Evolutionary conservation across 106 monocot species (phyloP).

Genomic region (Amphibolis antarctica): DNA sequence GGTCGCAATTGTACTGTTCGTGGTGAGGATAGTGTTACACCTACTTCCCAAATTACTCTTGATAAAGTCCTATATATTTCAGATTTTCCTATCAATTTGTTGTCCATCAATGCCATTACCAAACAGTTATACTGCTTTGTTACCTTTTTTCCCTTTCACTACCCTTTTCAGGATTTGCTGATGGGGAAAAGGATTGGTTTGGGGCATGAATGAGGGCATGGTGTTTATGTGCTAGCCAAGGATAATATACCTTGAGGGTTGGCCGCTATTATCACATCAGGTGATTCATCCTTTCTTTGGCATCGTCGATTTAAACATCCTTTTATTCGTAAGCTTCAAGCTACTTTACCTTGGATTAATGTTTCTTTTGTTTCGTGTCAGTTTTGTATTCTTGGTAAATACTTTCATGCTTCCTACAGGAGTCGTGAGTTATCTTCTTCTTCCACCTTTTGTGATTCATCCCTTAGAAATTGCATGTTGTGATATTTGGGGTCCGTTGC

Average conservation of each 20-base stretch:
- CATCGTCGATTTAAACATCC: background rate
- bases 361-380: too few species aligned
- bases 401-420: too few species aligned
- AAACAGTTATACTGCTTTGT: too few species aligned
- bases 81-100: too few species aligned
- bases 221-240: background rate
- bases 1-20: too few species aligned
- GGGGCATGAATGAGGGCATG: background rate
- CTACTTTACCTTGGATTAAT: background rate
- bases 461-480: background rate
- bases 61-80: too few species aligned
- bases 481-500: background rate
- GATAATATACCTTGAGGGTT: background rate
- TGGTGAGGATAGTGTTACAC: too few species aligned
- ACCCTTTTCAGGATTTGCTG: background rate
- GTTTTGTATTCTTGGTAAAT: background rate
- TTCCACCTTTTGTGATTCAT: background rate
- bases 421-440: too few species aligned
- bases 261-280: background rate
- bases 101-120: too few species aligned
- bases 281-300: background rate
- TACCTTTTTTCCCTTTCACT: too few species aligned
- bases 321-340: background rate
- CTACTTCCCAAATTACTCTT: too few species aligned
- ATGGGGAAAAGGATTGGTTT: background rate